Evolutionary conservation across 2,329 filamentous ascomycete species (phyloP), one percentile per base, ranked within the genome.

Genomic region (Exutisphaerella laricina): DNA sequence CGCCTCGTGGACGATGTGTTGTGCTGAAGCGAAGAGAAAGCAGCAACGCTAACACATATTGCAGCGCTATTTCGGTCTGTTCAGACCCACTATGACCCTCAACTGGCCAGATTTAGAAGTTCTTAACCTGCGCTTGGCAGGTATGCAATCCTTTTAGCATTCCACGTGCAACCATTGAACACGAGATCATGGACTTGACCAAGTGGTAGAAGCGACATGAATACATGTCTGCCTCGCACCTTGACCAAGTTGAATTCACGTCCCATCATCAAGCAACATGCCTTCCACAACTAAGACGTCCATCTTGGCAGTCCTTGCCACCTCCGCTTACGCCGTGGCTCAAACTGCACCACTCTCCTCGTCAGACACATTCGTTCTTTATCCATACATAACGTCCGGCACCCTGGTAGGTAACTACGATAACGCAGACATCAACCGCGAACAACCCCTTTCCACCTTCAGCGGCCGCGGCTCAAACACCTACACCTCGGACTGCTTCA

Each of bases 401-500:
- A 18, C 13, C 2, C 28, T 46, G 10, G 39, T 30, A 2, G 40
- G 40, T 9, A 39, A 23, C 1, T 37, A 40, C 18, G n/a, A 39
- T 8, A 43, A 47, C 36, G 6, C 21, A 9, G 40, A 6, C 22
- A 40, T 47, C 25, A 14, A 39, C 25, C 33, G 22, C 17, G 10
- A 22, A 10, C 21, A 41, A 16, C 17, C 38, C 17, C 20, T 41
- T 9, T 3, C 25, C 4, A 14, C 18, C 17, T 23, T 29, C 10
- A 41, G 38, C 13, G 37, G 45, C 23, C 23, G 25, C 17, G 16
- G 17, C 7, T 12, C 23, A 14, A 40, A 40, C 2, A 28, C 26
- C 7, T 47, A 29, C 14, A 40, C 39, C n/a, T n/a, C 34, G 1
- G 45, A 47, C 28, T 47, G 45, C 35, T 43, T 47, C 35, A 47